These are phyloP conservation scores for Phoenix dactylifera DNA, from an alignment of 176 grass and related monocot species.

Conservation along the genomic window DNA sequence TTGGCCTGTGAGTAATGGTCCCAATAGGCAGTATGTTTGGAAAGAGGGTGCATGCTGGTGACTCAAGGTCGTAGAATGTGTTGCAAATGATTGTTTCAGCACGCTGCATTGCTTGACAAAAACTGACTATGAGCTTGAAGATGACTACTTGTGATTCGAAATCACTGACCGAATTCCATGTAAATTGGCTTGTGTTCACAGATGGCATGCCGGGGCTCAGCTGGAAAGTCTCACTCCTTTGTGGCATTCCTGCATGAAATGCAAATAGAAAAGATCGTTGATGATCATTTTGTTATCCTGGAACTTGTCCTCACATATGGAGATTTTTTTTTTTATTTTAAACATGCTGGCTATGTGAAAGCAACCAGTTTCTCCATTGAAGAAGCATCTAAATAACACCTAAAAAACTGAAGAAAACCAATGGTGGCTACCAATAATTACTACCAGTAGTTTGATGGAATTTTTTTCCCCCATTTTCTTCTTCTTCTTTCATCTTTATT, in stretches of 20 bases:
- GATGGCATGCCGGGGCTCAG: constrained; percentile 2
- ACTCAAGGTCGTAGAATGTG: constrained; percentile 33
- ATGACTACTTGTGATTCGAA: background rate
- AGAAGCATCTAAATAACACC: no score
- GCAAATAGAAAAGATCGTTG: no score
- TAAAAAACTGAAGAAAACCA: no score
- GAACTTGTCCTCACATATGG: no score
- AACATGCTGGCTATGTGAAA: no score
- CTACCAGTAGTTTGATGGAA: no score
- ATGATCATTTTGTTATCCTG: no score
- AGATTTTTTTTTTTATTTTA: no score
- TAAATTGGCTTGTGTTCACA: background rate
- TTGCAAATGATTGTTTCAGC: constrained; percentile 38
- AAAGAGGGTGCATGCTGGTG: constrained; percentile 3
- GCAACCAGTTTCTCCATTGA: no score
- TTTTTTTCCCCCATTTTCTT: no score
- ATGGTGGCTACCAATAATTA: no score
- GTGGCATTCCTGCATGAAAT: background rate
- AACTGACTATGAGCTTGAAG: background rate
- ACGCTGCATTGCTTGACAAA: background rate
- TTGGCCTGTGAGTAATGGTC: constrained; percentile 27
- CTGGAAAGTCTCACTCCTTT: background rate
- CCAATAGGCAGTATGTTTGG: constrained; percentile 23
- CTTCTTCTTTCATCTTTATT: no score
- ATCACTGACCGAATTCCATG: background rate